Evolutionary conservation across 345 rosid genomes (phyloP), one percentile per base, ranked within the genome.

Genomic region (Eucalyptus regnans): DNA sequence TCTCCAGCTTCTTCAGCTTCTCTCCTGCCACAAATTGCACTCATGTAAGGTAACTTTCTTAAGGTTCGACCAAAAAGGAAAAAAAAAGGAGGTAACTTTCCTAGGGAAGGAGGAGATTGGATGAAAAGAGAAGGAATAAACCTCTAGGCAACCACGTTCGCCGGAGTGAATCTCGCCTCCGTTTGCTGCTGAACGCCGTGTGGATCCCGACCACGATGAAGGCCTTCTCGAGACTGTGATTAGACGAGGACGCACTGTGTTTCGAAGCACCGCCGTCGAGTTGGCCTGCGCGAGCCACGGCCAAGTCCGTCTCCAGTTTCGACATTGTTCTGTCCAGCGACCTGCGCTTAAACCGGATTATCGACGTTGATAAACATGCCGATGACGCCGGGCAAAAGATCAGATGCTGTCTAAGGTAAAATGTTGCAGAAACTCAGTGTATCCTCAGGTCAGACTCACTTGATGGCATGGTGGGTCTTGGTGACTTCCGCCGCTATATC

Each of bases 161-260:
- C 10, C 99, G 90, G 88, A 96, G 90, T 1, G 99, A 97, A 87
- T 97, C 97, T 6, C 99, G 89, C 86, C 99, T 93, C 89, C 93
- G 95, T 94, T 86, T 93, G 95, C 99, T 96, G 90, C 99, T 97
- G 89, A 97, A 97, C 18, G 99, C 99, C 49, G 99, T 96, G 86
- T 96, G 96, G 76, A 97, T 96, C 48, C 99, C 99, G 79, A 97
- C 91, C 10, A 97, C 97, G 66, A 92, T 96, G 91, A 97, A 97
- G 43, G 95, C 97, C 91, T 93, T 96, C 83, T 90, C 93, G 27
- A 94, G 49, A 58, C 92, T 93, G 33, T 91, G 94, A 88, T 96
- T 95, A 17, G 91, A 91, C 48, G 84, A 76, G 48, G 84, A 41
- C 15, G 91, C 89, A 7, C 18, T 66, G 37, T 88, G 91, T 79